Percentiles rank a stretch among this genome's conserved stretches.
phyloP scores from a whole-genome alignment of 192 early-diverging fungal species.

The Pilobolus umbonatus region DNA sequence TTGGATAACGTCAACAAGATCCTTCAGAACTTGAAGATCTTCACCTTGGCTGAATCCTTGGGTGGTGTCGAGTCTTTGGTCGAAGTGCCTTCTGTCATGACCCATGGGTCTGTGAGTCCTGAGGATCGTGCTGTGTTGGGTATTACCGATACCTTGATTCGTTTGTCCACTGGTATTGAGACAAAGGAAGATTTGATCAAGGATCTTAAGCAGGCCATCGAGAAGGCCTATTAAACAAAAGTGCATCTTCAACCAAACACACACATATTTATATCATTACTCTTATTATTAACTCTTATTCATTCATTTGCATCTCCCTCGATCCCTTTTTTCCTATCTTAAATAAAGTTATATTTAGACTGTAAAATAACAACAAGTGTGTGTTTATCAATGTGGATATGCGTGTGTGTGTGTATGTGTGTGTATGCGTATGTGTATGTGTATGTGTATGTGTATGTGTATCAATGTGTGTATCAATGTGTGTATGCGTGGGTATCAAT shows the following conservation, averaged over 20 bases:
- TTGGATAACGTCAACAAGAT: conserved; percentile 79
- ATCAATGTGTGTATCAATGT: too few species aligned
- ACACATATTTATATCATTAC: not conserved
- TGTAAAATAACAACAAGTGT: too few species aligned
- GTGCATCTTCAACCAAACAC: not conserved
- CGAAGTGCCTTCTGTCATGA: conserved; percentile 95
- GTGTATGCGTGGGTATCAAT: too few species aligned
- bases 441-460: too few species aligned
- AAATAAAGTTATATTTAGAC: not conserved
- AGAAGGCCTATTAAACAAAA: conserved; percentile 33
- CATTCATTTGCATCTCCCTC: not conserved
- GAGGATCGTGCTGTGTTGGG: conserved; percentile 83
- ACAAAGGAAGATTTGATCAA: conserved; percentile 79
- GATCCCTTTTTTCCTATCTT: not conserved
- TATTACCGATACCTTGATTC: conserved; percentile 90
- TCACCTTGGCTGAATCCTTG: conserved; percentile 94
- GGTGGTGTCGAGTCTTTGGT: conserved; percentile 94
- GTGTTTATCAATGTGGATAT: too few species aligned
- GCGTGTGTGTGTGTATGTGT: too few species aligned
- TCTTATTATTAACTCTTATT: too few species aligned
- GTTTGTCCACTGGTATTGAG: conserved; percentile 93
- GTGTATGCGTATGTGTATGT: not conserved
- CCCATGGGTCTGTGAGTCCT: conserved; percentile 84
- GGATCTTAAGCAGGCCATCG: conserved; percentile 72
- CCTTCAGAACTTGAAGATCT: conserved; percentile 71